Base-by-base conservation (phyloP, 345 rosid genomes). In the Barbarea vulgaris region DNA sequence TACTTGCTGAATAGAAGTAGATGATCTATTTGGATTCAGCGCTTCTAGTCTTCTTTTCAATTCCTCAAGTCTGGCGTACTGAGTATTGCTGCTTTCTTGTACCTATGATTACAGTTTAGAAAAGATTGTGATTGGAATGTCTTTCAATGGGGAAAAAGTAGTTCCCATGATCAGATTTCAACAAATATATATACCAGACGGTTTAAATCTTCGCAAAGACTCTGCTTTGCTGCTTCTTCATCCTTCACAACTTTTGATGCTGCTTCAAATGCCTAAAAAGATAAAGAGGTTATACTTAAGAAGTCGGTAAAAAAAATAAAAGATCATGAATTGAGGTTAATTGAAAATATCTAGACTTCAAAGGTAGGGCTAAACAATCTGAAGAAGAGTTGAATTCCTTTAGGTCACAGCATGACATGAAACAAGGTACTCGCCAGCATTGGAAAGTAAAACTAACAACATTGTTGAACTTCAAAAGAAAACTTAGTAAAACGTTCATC, bases 201-300 rank as follows among this genome's bases (percentile, higher is more conserved):
- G 77, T 83, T 88, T 79, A 94, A 81, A 81, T 91, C 97, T 48
- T 88, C 93, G 34, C 97, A 91, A 52, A 94, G 83, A 79, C 80
- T 86, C 83, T 94, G 90, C 74, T 94, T 94, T 36, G 73, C 5
- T 78, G 77, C 88, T 83, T 91, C 98, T 83, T 91, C 97, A 53
- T 90, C 93, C 82, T 72, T 81, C 74, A 90, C 81, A 55, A 79
- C 84, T 80, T 84, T 82, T 46, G 80, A 57, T 34, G 97, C 93
- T 60, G 81, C 89, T 84, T 90, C 95, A 89, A 84, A 91, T 19
- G 57, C 85, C 95, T 48, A 4, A 22, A 13, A 66, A 28, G 33
- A 66, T 11, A 56, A 66, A 55, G 72, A 24, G 41, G 68, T 22
- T 44, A 8, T n/a, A n/a, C n/a, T n/a, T n/a, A n/a, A n/a, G n/a